Evolutionary conservation across 257 asterid species (phyloP).

Genomic region (Solanum chiquidenum): DNA sequence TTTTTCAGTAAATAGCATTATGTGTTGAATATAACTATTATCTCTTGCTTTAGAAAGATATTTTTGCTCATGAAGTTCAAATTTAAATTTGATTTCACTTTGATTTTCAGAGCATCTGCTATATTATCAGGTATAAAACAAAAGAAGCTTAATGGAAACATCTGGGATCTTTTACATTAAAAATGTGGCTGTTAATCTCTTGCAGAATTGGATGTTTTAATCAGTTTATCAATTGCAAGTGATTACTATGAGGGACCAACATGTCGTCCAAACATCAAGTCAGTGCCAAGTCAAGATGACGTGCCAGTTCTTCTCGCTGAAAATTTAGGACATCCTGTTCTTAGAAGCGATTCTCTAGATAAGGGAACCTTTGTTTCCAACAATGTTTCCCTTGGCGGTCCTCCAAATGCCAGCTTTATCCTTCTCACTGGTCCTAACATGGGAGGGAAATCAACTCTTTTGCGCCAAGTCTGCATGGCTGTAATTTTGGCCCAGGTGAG

Average conservation of each 20-base stretch:
- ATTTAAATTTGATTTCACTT: background rate
- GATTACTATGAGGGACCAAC: constrained; percentile 72
- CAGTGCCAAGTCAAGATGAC: constrained; percentile 30
- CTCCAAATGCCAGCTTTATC: constrained; percentile 58
- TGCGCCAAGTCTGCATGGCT: constrained; percentile 93
- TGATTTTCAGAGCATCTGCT: background rate
- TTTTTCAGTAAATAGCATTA: background rate
- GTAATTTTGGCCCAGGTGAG: constrained; percentile 90
- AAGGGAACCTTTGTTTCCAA: constrained; percentile 84
- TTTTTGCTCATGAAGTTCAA: background rate
- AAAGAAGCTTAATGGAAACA: background rate
- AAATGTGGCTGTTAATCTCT: constrained; percentile 11
- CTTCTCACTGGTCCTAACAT: constrained; percentile 97
- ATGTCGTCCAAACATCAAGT: constrained; percentile 60
- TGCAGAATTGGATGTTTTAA: constrained; percentile 92
- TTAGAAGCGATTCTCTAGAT: constrained; percentile 64
- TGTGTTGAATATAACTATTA: background rate
- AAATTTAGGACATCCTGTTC: constrained; percentile 83
- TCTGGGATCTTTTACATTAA: background rate
- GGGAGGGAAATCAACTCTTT: constrained; percentile 98
- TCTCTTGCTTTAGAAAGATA: background rate
- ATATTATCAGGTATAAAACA: background rate
- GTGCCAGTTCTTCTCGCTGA: constrained; percentile 55
- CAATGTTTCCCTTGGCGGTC: constrained; percentile 73
- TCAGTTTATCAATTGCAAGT: constrained; percentile 82